phyloP scores from a whole-genome alignment of 2,329 filamentous ascomycete genomes.

The Plenodomus biglobosus region DNA sequence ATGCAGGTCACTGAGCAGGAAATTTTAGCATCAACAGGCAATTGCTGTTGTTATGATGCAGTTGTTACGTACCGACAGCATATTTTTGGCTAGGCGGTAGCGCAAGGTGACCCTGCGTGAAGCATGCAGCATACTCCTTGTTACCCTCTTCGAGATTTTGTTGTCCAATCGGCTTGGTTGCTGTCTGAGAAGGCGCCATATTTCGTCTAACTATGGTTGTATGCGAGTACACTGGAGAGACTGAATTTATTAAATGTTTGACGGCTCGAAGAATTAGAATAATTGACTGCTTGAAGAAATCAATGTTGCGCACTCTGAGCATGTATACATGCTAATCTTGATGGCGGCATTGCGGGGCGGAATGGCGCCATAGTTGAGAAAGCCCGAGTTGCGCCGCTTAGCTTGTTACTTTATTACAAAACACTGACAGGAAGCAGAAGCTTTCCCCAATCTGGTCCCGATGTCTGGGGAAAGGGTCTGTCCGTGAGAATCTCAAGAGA shows the following conservation, averaged over 20 bases:
- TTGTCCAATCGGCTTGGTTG: constrained; percentile 44
- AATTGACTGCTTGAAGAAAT: no score
- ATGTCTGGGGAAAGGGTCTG: no score
- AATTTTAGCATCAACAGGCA: no score
- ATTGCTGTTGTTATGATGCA: neutral
- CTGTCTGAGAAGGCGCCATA: neutral
- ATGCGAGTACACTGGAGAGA: neutral
- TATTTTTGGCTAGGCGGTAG: constrained; percentile 72
- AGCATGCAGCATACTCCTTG: constrained; percentile 58
- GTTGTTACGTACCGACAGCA: constrained; percentile 55
- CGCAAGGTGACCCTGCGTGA: constrained; percentile 66
- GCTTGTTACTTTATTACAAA: neutral
- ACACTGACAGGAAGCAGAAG: neutral
- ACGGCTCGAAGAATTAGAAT: neutral
- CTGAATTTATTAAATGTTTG: neutral
- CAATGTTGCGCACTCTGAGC: neutral
- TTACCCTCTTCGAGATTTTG: constrained; percentile 61
- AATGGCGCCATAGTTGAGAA: constrained; percentile 11
- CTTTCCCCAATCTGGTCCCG: no score
- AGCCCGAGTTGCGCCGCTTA: neutral
- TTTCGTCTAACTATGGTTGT: neutral
- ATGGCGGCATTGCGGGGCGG: constrained; percentile 19
- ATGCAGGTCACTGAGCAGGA: constrained; percentile 68
- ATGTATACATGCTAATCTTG: neutral
- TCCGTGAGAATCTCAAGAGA: no score